A percentile compares a stretch with the other conserved stretches of the same genome.
These are phyloP conservation scores for Talaromyces atroroseus DNA, from an alignment of 2,329 filamentous ascomycete species.

Conservation along the genomic window DNA sequence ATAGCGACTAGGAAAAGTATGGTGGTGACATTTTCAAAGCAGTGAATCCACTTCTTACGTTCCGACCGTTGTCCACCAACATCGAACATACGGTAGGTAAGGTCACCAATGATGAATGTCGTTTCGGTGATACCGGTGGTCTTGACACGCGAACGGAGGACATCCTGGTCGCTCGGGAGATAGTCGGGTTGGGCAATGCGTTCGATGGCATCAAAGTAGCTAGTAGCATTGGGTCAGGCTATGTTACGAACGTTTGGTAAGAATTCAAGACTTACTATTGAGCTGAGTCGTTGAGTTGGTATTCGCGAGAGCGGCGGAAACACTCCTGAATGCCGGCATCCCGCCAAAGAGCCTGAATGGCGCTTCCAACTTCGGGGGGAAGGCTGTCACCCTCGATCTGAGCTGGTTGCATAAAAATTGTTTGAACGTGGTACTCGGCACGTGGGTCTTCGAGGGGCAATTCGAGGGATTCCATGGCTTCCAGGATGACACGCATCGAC, in stretches of 20 bases:
- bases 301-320: conserved; percentile 92
- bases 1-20: conserved; percentile 96
- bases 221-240: conserved; percentile 29
- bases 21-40: conserved; percentile 95
- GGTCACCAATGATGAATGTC: conserved; percentile 87
- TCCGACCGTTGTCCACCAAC: conserved; percentile 93
- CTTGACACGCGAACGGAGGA: conserved; percentile 92
- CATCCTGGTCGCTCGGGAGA: conserved; percentile 91
- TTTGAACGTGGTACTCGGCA: conserved; percentile 96
- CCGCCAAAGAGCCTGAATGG: conserved; percentile 89
- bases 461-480: conserved; percentile 63
- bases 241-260: background rate
- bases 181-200: conserved; percentile 89
- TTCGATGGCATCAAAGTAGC: conserved; percentile 93
- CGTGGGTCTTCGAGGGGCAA: conserved; percentile 84
- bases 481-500: conserved; percentile 65
- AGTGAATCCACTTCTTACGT: conserved; percentile 99
- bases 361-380: conserved; percentile 87
- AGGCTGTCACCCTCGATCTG: conserved; percentile 94
- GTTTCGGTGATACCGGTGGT: conserved; percentile 97
- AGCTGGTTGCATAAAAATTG: conserved; percentile 96
- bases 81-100: conserved; percentile 97
- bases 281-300: conserved; percentile 92
- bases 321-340: conserved; percentile 89
- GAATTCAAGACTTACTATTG: conserved; percentile 67